A percentile compares a stretch with the other conserved stretches of the same genome.
Conservation (phyloP, 2,329 filamentous ascomycete species). For the Nigrograna mackinnonii region DNA sequence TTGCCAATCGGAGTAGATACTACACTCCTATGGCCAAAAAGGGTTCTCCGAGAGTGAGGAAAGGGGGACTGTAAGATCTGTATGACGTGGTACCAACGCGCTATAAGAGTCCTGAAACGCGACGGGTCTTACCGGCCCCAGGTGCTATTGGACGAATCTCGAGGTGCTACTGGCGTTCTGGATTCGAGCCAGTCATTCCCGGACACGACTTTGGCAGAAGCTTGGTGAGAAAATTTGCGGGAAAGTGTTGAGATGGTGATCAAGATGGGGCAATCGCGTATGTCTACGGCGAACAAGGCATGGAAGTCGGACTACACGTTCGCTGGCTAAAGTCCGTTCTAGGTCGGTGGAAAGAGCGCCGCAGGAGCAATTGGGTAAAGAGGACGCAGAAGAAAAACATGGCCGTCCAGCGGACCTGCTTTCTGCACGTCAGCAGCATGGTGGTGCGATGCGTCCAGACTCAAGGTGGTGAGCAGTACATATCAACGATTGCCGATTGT, state of each 20-base stretch:
- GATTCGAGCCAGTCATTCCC: conserved; percentile 9
- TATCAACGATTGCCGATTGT: no score
- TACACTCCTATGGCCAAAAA: no score
- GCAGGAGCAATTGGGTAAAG: neutral
- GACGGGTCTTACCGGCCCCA: conserved; percentile 1
- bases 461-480: no score
- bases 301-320: neutral
- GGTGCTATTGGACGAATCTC: conserved; percentile 5
- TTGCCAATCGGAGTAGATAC: no score
- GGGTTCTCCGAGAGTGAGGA: no score
- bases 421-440: no score
- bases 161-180: neutral
- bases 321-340: no score
- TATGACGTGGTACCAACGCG: conserved; percentile 11
- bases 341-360: neutral
- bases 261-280: neutral
- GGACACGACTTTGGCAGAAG: conserved; percentile 8
- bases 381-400: neutral
- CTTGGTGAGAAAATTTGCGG: conserved; percentile 2
- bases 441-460: no score
- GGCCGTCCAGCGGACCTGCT: neutral
- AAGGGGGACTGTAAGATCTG: no score
- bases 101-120: conserved; percentile 13
- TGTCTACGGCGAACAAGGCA: no score
- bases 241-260: conserved; percentile 7